Conservation (phyloP, 257 asterid genomes). For the Capsicum baccatum region DNA sequence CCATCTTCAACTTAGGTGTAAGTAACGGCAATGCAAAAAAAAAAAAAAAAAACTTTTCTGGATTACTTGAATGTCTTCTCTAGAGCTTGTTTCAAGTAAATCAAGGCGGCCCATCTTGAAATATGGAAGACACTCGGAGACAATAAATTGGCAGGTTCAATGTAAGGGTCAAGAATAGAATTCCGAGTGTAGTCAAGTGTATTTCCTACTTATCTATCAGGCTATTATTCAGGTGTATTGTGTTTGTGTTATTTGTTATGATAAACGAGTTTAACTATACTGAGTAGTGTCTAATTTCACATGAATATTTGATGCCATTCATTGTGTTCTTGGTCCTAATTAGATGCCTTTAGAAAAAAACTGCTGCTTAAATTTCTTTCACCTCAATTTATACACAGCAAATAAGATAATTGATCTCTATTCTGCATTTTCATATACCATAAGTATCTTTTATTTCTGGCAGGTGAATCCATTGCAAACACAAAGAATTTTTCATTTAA, state of each 20-base stretch:
- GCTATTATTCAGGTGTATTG: neutral
- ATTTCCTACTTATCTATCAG: neutral
- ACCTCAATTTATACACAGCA: neutral
- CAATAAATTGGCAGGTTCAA: neutral
- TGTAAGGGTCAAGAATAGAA: neutral
- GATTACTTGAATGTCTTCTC: neutral
- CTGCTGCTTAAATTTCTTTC: neutral
- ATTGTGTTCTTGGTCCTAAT: neutral
- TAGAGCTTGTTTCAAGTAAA: neutral
- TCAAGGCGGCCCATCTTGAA: neutral
- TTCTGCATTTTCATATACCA: conserved; percentile 32
- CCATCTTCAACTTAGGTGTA: neutral
- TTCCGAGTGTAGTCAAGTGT: neutral
- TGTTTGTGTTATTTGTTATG: neutral
- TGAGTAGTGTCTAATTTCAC: neutral
- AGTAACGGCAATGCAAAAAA: neutral
- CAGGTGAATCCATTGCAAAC: conserved; percentile 52
- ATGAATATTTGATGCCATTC: conserved; percentile 14
- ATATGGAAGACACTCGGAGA: neutral
- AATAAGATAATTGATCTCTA: neutral
- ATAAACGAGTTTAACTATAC: neutral
- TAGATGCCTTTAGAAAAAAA: neutral
- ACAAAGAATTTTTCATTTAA: conserved; percentile 67
- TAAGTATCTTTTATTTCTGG: conserved; percentile 34
- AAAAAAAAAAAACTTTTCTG: neutral